Evolutionary conservation across 441 rosid genomes (phyloP).

Genomic region (Arabidopsis hybrid): DNA sequence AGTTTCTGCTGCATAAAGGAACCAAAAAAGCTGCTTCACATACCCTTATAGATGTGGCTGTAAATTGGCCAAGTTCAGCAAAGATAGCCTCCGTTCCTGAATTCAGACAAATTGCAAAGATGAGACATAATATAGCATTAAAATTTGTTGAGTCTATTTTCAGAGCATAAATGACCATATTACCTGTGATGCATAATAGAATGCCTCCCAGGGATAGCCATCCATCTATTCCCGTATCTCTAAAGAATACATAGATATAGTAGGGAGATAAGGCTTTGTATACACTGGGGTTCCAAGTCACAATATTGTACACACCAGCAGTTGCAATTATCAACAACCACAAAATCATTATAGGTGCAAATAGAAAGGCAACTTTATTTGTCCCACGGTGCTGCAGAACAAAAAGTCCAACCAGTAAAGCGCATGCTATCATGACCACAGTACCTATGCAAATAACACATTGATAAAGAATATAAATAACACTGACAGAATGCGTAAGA

Average conservation of each 20-base stretch:
- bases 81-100: constrained; percentile 90
- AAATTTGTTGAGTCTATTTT: not conserved
- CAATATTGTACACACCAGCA: constrained; percentile 72
- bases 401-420: constrained; percentile 82
- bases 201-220: constrained; percentile 88
- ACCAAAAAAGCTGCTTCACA: constrained; percentile 25
- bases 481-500: constrained; percentile 10
- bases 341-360: constrained; percentile 78
- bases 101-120: constrained; percentile 42
- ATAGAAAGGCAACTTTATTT: constrained; percentile 69
- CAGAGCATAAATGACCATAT: constrained; percentile 8
- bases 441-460: constrained; percentile 57
- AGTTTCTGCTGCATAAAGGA: constrained; percentile 13
- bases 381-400: constrained; percentile 91
- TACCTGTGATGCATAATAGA: constrained; percentile 86
- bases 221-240: constrained; percentile 76
- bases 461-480: constrained; percentile 18
- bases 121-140: constrained; percentile 30
- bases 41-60: constrained; percentile 85
- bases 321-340: constrained; percentile 79
- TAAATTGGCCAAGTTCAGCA: constrained; percentile 78
- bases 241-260: constrained; percentile 73
- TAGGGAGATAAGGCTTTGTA: constrained; percentile 83
- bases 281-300: constrained; percentile 81
- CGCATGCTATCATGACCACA: constrained; percentile 69